phyloP scores from a whole-genome alignment of 129 eudicot genomes.

The Escallonia herrerae region DNA sequence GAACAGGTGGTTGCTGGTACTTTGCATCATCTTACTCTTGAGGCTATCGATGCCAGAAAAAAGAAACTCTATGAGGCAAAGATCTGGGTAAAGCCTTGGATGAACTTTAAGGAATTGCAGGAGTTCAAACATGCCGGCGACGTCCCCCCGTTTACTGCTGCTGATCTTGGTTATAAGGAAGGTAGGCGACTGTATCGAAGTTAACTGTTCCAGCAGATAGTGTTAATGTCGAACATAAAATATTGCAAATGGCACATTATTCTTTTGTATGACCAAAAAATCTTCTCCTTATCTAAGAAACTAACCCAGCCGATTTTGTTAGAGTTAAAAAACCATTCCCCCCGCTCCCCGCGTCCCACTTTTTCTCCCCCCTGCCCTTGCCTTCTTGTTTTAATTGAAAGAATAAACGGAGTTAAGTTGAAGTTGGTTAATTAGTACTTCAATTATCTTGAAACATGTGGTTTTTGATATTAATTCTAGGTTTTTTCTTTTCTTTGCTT shows the following conservation, averaged over 20 bases:
- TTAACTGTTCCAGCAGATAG: background rate
- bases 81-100: slow-evolving; percentile 86
- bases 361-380: no score
- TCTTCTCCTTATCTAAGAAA: background rate
- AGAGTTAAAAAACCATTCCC: background rate
- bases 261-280: background rate
- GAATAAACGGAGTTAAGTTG: no score
- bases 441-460: no score
- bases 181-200: slow-evolving; percentile 12
- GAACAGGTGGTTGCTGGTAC: slow-evolving; percentile 88
- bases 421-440: no score
- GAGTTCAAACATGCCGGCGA: slow-evolving; percentile 72
- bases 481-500: no score
- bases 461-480: no score
- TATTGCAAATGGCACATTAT: background rate
- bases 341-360: no score
- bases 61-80: slow-evolving; percentile 73
- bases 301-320: background rate
- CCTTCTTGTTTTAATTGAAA: no score
- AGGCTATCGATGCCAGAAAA: slow-evolving; percentile 53
- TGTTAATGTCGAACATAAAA: background rate
- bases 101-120: slow-evolving; percentile 71
- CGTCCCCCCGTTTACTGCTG: slow-evolving; percentile 19
- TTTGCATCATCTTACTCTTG: slow-evolving; percentile 72
- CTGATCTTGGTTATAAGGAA: slow-evolving; percentile 27